Conservation (phyloP, 1,139 yeast species). For the Pneumocystis wakefieldiae region DNA sequence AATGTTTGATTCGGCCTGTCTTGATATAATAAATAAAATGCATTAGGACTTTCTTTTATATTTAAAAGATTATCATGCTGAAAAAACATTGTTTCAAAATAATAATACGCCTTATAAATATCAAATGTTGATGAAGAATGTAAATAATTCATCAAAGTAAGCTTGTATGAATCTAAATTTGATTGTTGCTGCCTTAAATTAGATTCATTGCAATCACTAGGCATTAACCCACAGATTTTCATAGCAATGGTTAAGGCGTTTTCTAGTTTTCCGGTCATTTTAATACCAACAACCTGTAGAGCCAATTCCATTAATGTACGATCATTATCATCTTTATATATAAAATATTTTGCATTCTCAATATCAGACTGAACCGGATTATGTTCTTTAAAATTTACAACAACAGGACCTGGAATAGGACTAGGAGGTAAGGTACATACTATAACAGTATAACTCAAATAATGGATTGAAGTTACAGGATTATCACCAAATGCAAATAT, state of each 20-base stretch:
- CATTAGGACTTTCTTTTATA: not conserved
- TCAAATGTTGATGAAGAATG: not conserved
- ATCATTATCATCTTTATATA: conserved; percentile 86
- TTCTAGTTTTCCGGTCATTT: conserved; percentile 86
- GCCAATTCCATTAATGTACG: conserved; percentile 85
- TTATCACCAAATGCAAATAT: conserved; percentile 75
- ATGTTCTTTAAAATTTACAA: conserved; percentile 57
- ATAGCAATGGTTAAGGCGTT: conserved; percentile 38
- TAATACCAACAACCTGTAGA: conserved; percentile 80
- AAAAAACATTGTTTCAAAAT: not conserved
- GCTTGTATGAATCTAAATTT: not conserved
- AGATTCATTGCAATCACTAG: not conserved
- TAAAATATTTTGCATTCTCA: conserved; percentile 39
- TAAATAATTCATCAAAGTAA: not conserved
- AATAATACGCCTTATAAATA: not conserved
- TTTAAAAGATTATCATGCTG: not conserved
- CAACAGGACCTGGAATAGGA: conserved; percentile 72
- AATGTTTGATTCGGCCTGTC: not conserved
- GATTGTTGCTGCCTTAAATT: not conserved
- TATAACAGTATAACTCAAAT: conserved; percentile 90
- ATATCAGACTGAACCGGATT: conserved; percentile 13
- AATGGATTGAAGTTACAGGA: conserved; percentile 73
- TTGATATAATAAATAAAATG: not conserved
- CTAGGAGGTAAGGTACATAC: conserved; percentile 92
- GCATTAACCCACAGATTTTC: not conserved